Percentiles rank a stretch among this genome's conserved stretches.
Evolutionary conservation across 768 basidiomycete genomes (phyloP).

Genomic region (Boletus tylopilopsis): DNA sequence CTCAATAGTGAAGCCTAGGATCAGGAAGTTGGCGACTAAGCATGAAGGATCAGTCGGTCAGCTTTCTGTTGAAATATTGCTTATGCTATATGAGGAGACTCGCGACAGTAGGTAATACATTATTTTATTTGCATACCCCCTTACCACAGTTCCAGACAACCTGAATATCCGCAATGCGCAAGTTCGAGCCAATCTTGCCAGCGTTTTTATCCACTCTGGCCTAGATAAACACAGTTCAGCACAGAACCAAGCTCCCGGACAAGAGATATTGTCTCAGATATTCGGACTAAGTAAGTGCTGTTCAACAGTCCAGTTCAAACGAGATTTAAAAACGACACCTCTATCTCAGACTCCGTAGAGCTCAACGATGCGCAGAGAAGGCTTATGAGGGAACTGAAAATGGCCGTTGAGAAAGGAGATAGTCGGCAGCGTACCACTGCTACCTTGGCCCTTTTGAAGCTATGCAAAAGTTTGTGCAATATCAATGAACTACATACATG

Average conservation of each 20-base stretch:
- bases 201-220: not conserved
- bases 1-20: conserved; percentile 2
- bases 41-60: conserved; percentile 8
- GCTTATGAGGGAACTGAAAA: not conserved
- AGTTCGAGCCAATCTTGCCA: not conserved
- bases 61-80: conserved; percentile 18
- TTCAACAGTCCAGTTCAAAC: not conserved
- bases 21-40: conserved; percentile 13
- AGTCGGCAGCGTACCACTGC: not conserved
- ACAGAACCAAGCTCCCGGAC: not conserved
- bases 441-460: not conserved
- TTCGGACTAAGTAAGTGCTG: not conserved
- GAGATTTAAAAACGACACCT: not conserved
- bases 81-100: conserved; percentile 8
- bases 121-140: not conserved
- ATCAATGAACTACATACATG: too few relatives aligned
- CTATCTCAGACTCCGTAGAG: not conserved
- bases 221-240: not conserved
- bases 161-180: not conserved
- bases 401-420: not conserved
- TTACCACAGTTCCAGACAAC: not conserved
- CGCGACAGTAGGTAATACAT: not conserved
- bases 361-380: not conserved
- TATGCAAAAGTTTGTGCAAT: not conserved
- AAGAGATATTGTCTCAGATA: not conserved